These are phyloP conservation scores for Talaromyces proteolyticus DNA, from an alignment of 495 filamentous ascomycete species.

Conservation along the genomic window DNA sequence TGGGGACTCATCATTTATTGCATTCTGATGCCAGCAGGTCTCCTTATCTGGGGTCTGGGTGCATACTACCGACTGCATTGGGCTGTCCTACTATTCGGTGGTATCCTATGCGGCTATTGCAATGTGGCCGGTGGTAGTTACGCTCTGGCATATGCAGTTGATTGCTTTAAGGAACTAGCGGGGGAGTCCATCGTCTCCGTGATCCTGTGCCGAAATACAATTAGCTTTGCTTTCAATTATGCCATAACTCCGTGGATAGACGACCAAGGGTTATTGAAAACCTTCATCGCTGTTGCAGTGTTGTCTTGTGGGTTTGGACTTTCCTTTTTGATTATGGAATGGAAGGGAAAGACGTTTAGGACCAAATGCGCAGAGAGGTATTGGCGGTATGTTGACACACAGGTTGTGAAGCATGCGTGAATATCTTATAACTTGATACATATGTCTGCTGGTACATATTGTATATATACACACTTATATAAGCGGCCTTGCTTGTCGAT, in stretches of 20 bases:
- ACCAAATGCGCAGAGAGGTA: slow-evolving; percentile 2
- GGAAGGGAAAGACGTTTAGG: slow-evolving; percentile 3
- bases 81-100: slow-evolving; percentile 25
- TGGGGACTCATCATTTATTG: slow-evolving; percentile 18
- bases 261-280: slow-evolving; percentile 1
- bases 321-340: slow-evolving; percentile 5
- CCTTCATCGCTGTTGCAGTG: slow-evolving; percentile 4
- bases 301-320: slow-evolving; percentile 4
- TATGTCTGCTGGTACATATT: neutral
- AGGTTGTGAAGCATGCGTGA: slow-evolving; percentile 1
- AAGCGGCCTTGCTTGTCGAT: too few species aligned
- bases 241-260: slow-evolving; percentile 7
- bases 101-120: slow-evolving; percentile 26
- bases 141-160: slow-evolving; percentile 35
- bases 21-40: slow-evolving; percentile 22
- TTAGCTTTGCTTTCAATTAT: slow-evolving; percentile 21
- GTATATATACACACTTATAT: too few species aligned
- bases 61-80: slow-evolving; percentile 22
- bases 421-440: neutral
- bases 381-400: slow-evolving; percentile 7
- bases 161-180: slow-evolving; percentile 37
- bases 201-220: slow-evolving; percentile 52
- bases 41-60: slow-evolving; percentile 28
- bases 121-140: slow-evolving; percentile 27
- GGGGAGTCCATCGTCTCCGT: slow-evolving; percentile 50